Evolutionary conservation across 495 filamentous ascomycete genomes (phyloP).

Genomic region (Jackrogersella minutella): DNA sequence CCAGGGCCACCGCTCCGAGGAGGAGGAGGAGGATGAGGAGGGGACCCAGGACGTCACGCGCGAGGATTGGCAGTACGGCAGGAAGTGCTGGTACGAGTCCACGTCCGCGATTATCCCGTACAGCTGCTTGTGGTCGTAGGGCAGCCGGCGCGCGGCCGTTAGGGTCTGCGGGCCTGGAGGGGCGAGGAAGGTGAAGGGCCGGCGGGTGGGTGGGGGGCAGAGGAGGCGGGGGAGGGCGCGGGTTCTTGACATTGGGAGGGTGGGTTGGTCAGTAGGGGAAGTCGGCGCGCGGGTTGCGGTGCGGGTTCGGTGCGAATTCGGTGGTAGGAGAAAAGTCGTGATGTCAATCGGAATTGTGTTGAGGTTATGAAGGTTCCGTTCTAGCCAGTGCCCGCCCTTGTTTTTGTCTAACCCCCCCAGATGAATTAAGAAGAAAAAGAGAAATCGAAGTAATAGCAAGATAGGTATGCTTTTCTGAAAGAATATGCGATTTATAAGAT

Average conservation of each 20-base stretch:
- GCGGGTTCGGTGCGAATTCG: background rate
- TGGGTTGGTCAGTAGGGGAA: slow-evolving; percentile 6
- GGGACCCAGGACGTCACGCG: slow-evolving; percentile 68
- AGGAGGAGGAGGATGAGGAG: slow-evolving; percentile 47
- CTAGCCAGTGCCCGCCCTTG: background rate
- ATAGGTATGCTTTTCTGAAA: background rate
- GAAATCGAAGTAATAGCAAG: background rate
- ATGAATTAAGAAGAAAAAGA: background rate
- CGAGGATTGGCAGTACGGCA: slow-evolving; percentile 82
- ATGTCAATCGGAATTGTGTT: background rate
- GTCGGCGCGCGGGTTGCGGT: no score
- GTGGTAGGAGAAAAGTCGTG: background rate
- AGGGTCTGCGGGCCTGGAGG: slow-evolving; percentile 62
- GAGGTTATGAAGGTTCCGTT: slow-evolving; percentile 18
- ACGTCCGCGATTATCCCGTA: slow-evolving; percentile 88
- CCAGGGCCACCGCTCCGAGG: slow-evolving; percentile 63
- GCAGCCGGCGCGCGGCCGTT: slow-evolving; percentile 77
- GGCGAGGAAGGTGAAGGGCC: slow-evolving; percentile 52
- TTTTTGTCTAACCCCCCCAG: slow-evolving; percentile 9
- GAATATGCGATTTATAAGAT: background rate
- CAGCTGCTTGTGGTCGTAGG: slow-evolving; percentile 72
- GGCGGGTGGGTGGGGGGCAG: slow-evolving; percentile 3
- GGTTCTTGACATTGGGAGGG: no score
- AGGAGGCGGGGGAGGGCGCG: background rate
- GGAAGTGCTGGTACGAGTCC: slow-evolving; percentile 78